Percentiles rank a stretch among this genome's conserved stretches.
Evolutionary conservation across 495 filamentous ascomycete species (phyloP).

Genomic region (Penicillium cinerascens): DNA sequence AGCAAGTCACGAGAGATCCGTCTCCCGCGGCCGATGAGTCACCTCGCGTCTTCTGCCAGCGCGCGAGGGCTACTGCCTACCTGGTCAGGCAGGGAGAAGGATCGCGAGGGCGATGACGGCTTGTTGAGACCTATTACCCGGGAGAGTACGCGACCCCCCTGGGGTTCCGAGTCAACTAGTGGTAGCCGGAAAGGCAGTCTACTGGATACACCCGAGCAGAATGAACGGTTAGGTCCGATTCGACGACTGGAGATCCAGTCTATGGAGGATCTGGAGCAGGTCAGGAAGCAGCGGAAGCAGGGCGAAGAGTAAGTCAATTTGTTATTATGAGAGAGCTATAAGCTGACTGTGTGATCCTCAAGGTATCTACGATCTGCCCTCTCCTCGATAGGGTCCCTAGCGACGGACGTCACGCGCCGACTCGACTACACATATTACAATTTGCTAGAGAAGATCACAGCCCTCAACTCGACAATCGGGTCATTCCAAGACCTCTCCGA

Average conservation of each 20-base stretch:
- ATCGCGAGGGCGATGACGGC: slow-evolving; percentile 32
- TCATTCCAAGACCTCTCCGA: slow-evolving; percentile 67
- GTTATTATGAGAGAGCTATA: background rate
- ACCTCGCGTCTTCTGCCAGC: slow-evolving; percentile 33
- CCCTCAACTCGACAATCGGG: slow-evolving; percentile 63
- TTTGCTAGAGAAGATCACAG: slow-evolving; percentile 70
- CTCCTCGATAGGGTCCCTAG: slow-evolving; percentile 36
- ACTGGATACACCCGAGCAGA: slow-evolving; percentile 28
- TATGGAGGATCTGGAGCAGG: slow-evolving; percentile 40
- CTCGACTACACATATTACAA: slow-evolving; percentile 88
- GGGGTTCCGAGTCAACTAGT: slow-evolving; percentile 33
- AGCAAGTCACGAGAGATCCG: slow-evolving; percentile 38
- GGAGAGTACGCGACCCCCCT: slow-evolving; percentile 33
- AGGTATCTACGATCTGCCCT: slow-evolving; percentile 40
- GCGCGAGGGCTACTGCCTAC: slow-evolving; percentile 34
- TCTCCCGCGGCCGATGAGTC: slow-evolving; percentile 38
- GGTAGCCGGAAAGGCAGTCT: slow-evolving; percentile 35
- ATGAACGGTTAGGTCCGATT: slow-evolving; percentile 29
- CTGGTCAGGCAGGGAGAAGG: slow-evolving; percentile 34
- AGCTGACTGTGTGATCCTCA: background rate
- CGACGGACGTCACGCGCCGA: slow-evolving; percentile 59
- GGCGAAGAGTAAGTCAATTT: slow-evolving; percentile 43
- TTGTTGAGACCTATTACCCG: slow-evolving; percentile 30
- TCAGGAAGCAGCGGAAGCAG: slow-evolving; percentile 38
- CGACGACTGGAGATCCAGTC: slow-evolving; percentile 35